Conservation (phyloP, 2,329 filamentous ascomycete species). For the Alternaria alternata region DNA sequence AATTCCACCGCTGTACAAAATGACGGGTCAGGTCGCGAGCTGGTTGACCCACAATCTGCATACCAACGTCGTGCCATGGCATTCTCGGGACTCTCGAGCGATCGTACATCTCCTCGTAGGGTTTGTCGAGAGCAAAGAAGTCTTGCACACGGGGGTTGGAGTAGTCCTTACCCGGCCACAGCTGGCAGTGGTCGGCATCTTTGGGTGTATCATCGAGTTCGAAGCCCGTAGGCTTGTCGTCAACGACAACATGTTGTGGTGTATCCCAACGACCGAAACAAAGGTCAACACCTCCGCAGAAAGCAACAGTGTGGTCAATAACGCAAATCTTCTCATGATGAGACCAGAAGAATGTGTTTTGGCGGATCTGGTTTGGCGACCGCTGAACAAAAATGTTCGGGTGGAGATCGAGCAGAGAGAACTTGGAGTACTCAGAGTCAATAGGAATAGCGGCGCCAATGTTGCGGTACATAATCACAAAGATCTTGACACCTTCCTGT, state of each 20-base stretch:
- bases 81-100: conserved; percentile 86
- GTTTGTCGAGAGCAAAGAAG: conserved; percentile 90
- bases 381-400: conserved; percentile 96
- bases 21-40: conserved; percentile 92
- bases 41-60: conserved; percentile 97
- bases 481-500: conserved; percentile 93
- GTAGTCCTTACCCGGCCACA: conserved; percentile 98
- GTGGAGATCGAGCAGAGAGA: conserved; percentile 91
- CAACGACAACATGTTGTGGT: conserved; percentile 86
- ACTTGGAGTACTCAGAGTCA: conserved; percentile 98
- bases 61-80: conserved; percentile 98
- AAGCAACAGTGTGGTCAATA: conserved; percentile 94
- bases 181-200: conserved; percentile 91
- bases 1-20: conserved; percentile 98
- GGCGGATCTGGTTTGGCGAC: conserved; percentile 96
- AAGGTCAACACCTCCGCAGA: conserved; percentile 93
- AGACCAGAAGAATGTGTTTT: conserved; percentile 99
- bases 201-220: conserved; percentile 75
- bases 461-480: conserved; percentile 97
- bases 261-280: conserved; percentile 99
- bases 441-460: conserved; percentile 97
- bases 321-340: conserved; percentile 99
- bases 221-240: conserved; percentile 95
- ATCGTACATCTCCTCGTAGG: conserved; percentile 99
- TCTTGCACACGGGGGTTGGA: conserved; percentile 95